phyloP scores from a whole-genome alignment of 2,329 filamentous ascomycete species.

The Ceratocystis huliohia region DNA sequence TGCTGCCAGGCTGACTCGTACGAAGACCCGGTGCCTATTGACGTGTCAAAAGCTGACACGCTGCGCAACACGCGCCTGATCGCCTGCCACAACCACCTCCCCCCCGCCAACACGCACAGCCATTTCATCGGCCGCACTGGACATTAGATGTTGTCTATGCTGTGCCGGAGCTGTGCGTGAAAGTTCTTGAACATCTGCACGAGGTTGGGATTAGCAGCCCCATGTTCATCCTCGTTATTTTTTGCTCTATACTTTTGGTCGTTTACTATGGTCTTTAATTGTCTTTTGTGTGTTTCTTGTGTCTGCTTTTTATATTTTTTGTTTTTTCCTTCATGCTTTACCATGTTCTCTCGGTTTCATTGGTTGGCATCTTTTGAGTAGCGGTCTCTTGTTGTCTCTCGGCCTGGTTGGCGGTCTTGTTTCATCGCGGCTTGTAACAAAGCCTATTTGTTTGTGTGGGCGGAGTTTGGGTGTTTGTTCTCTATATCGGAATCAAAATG shows the following conservation, averaged over 20 bases:
- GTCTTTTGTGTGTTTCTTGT: neutral
- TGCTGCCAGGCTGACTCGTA: slow-evolving; percentile 66
- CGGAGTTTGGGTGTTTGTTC: slow-evolving; percentile 6
- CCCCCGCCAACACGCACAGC: slow-evolving; percentile 36
- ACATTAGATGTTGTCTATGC: slow-evolving; percentile 1
- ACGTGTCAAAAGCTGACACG: slow-evolving; percentile 45
- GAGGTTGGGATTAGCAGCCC: neutral
- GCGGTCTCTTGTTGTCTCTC: neutral
- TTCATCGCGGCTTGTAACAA: neutral
- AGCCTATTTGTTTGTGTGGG: neutral
- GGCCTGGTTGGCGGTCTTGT: neutral
- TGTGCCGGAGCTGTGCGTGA: slow-evolving; percentile 3
- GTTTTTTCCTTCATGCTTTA: neutral
- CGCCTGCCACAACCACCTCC: slow-evolving; percentile 47
- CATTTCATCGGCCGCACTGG: slow-evolving; percentile 27
- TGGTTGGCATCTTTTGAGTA: neutral
- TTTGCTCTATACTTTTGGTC: neutral
- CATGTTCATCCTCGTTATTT: neutral
- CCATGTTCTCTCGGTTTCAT: neutral
- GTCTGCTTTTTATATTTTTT: neutral
- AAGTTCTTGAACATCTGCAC: neutral
- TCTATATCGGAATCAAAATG: slow-evolving; percentile 7
- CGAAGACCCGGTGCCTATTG: slow-evolving; percentile 45
- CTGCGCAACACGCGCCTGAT: slow-evolving; percentile 38
- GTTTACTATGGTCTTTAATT: neutral